A percentile compares a stretch with the other conserved stretches of the same genome.
These are phyloP conservation scores for Fusarium sp. DNA, from an alignment of 2,329 filamentous ascomycete genomes.

Conservation along the genomic window DNA sequence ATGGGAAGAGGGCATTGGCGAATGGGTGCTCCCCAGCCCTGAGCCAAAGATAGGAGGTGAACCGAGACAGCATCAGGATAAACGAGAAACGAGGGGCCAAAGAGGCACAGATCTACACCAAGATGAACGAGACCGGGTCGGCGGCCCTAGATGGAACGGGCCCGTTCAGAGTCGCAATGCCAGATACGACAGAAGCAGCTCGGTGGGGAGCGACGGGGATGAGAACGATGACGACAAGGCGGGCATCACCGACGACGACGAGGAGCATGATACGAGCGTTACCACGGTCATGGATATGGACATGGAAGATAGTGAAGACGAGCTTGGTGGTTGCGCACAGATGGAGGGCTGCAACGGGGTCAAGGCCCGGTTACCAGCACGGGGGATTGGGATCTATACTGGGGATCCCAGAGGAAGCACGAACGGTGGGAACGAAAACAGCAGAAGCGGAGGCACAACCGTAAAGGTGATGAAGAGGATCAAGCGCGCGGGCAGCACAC, in stretches of 20 bases:
- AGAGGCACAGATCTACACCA: constrained; percentile 15
- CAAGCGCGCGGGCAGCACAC: constrained; percentile 32
- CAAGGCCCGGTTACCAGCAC: background rate
- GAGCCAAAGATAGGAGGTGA: constrained; percentile 22
- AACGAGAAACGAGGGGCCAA: constrained; percentile 11
- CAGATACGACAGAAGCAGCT: constrained; percentile 7
- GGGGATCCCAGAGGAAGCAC: constrained; percentile 4
- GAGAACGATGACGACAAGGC: constrained; percentile 9
- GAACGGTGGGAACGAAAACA: background rate
- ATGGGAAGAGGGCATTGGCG: constrained; percentile 57
- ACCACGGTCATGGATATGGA: constrained; percentile 23
- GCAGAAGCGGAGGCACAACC: background rate
- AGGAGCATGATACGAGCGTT: constrained; percentile 24
- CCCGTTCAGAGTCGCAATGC: constrained; percentile 6
- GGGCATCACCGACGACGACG: constrained; percentile 17
- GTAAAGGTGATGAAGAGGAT: constrained; percentile 18
- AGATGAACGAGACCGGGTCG: constrained; percentile 25
- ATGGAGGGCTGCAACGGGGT: background rate
- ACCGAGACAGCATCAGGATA: constrained; percentile 6
- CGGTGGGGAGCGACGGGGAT: constrained; percentile 24
- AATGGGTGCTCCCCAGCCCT: constrained; percentile 50
- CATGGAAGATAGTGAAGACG: constrained; percentile 35
- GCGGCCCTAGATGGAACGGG: constrained; percentile 18
- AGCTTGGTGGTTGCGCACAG: constrained; percentile 31
- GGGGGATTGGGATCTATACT: background rate